phyloP scores from a whole-genome alignment of 2,329 filamentous ascomycete species.

The Sclerotinia sclerotiorum region DNA sequence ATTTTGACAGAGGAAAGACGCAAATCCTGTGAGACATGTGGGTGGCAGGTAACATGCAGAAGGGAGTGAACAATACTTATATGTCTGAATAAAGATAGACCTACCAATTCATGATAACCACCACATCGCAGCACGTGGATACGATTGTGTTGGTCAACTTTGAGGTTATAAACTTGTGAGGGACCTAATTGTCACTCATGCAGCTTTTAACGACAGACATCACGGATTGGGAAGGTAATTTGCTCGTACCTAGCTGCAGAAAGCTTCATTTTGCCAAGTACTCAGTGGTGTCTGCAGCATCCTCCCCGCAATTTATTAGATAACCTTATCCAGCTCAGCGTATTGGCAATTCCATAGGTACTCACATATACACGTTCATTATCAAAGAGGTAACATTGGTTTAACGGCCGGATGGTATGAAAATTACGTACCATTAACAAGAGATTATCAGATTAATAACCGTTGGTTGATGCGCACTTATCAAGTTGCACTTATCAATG shows the following conservation, averaged over 20 bases:
- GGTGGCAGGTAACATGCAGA: background rate
- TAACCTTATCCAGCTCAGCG: background rate
- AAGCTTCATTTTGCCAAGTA: background rate
- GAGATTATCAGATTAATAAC: background rate
- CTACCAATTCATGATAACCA: constrained; percentile 2
- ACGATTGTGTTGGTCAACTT: background rate
- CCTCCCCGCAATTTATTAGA: background rate
- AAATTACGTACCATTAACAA: background rate
- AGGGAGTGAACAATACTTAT: constrained; percentile 9
- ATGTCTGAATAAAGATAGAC: background rate
- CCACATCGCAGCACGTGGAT: constrained; percentile 2
- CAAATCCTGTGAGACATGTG: background rate
- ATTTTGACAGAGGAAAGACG: background rate
- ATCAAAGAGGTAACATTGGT: background rate
- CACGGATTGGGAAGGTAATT: constrained; percentile 13
- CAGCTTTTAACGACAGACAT: background rate
- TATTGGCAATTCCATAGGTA: too few relatives aligned
- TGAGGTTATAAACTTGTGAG: background rate
- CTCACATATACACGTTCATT: background rate
- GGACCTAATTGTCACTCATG: background rate
- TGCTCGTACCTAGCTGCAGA: background rate
- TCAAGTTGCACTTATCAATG: background rate
- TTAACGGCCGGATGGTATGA: background rate
- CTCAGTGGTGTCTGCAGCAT: background rate
- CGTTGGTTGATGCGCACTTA: background rate